These are phyloP conservation scores for Leccinum pallidistipes DNA, from an alignment of 1,284 basidiomycete species.

Conservation along the genomic window DNA sequence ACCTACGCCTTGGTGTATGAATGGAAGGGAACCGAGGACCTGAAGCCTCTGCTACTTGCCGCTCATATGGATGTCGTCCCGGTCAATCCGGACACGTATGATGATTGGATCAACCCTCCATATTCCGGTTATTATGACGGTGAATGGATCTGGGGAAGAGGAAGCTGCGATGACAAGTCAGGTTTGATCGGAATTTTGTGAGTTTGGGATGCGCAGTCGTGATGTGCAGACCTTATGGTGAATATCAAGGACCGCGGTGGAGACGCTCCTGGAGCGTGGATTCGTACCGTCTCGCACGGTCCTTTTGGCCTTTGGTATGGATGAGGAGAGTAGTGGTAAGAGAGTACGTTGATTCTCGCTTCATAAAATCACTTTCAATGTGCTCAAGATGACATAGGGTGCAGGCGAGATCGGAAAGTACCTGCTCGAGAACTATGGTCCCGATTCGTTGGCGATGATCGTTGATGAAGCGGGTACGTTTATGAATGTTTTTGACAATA, in stretches of 20 bases:
- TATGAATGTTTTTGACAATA: not conserved
- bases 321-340: constrained; percentile 57
- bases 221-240: not conserved
- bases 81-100: constrained; percentile 51
- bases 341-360: constrained; percentile 33
- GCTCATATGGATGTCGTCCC: constrained; percentile 65
- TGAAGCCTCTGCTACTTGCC: constrained; percentile 64
- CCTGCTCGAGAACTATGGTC: constrained; percentile 51
- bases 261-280: constrained; percentile 51
- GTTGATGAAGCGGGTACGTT: constrained; percentile 49
- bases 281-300: constrained; percentile 55
- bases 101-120: constrained; percentile 53
- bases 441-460: constrained; percentile 54
- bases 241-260: constrained; percentile 46
- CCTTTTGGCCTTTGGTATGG: constrained; percentile 67
- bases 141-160: constrained; percentile 61
- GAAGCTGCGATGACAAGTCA: constrained; percentile 62
- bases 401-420: constrained; percentile 46
- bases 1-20: constrained; percentile 62
- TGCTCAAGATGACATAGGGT: constrained; percentile 38
- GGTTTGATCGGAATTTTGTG: constrained; percentile 58
- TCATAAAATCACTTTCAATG: constrained; percentile 2
- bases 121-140: constrained; percentile 52
- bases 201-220: constrained; percentile 15
- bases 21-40: constrained; percentile 55